Conservation (phyloP, 2,329 filamentous ascomycete genomes). For the Fusarium sp. region DNA sequence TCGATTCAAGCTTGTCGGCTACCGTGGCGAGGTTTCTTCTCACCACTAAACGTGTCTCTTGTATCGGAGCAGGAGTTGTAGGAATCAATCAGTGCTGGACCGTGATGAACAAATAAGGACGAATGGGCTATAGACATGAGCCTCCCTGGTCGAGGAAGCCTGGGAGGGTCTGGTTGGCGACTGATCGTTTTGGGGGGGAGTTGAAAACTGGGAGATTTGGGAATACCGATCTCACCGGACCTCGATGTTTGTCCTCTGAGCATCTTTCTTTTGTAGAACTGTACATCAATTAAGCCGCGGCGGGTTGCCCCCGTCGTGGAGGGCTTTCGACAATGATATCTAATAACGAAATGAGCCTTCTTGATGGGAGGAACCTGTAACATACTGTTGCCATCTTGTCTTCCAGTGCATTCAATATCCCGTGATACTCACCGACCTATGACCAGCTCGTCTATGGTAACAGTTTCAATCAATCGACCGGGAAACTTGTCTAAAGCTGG, state of each 20-base stretch:
- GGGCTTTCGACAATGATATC: slow-evolving; percentile 35
- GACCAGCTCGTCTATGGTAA: neutral
- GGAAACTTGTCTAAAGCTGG: neutral
- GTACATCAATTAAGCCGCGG: slow-evolving; percentile 48
- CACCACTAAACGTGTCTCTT: slow-evolving; percentile 63
- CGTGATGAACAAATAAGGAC: slow-evolving; percentile 37
- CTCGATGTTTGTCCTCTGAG: slow-evolving; percentile 45
- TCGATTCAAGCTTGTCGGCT: slow-evolving; percentile 93
- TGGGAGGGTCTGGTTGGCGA: slow-evolving; percentile 44
- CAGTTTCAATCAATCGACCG: neutral
- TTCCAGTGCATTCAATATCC: neutral
- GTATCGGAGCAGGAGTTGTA: slow-evolving; percentile 23
- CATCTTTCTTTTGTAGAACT: slow-evolving; percentile 50
- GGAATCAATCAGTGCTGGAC: slow-evolving; percentile 27
- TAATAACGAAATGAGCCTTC: slow-evolving; percentile 6
- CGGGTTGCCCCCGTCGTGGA: slow-evolving; percentile 29
- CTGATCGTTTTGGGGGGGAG: slow-evolving; percentile 30
- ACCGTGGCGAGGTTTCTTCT: slow-evolving; percentile 76
- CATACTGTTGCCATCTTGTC: neutral
- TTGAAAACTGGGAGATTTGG: slow-evolving; percentile 39
- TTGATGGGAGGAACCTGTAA: neutral
- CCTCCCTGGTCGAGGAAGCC: slow-evolving; percentile 31
- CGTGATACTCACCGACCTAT: neutral
- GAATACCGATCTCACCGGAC: slow-evolving; percentile 39
- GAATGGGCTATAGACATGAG: slow-evolving; percentile 42